Base-by-base conservation (phyloP, 1,284 basidiomycete genomes). In the Papiliotrema terrestris region DNA sequence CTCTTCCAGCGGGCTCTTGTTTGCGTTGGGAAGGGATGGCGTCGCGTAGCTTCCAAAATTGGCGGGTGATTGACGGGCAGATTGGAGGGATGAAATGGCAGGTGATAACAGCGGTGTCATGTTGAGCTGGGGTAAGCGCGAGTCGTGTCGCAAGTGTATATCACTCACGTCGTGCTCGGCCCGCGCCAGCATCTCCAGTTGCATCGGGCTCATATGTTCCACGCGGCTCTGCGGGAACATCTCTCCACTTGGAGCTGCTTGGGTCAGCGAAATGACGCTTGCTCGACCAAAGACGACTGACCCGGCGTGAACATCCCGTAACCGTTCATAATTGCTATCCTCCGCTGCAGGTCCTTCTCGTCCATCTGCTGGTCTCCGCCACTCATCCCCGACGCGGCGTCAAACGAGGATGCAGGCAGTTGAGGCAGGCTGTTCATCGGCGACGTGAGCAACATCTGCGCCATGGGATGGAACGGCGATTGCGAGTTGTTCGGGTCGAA, bases 151-250 rank as follows among this genome's bases (percentile, higher is more conserved):
- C 29, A 13, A 6, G 17, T 43, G 29, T 11, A 4, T 29, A 48
- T 25, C 3, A 32, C 69, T 60, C 51, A 73, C 69, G 54, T 69
- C 69, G 22, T 51, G 51, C 39, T 58, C 61, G 15, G 51, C 60
- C 15, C 67, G 52, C 15, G 68, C 62, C 8, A 69, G 54, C 64
- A 72, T 67, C 51, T 72, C 72, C 13, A 74, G 56, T 45, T 73
- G 71, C 62, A 76, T 69, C 3, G 73, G 73, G 43, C 68, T 72
- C 66, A 72, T 74, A 46, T 71, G 43, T 36, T 71, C 72, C 35
- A 61, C 58, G 41, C 68, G 56, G 22, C 57, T 52, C 35, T 74
- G 69, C 9, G 73, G 67, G 19, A 64, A 57, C 53, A 76, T 72
- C 41, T 75, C 72, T 22, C 67, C 68, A 39, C 71, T 74, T 19